Conservation (phyloP, 106 monocot genomes). For the Allium sativum region DNA sequence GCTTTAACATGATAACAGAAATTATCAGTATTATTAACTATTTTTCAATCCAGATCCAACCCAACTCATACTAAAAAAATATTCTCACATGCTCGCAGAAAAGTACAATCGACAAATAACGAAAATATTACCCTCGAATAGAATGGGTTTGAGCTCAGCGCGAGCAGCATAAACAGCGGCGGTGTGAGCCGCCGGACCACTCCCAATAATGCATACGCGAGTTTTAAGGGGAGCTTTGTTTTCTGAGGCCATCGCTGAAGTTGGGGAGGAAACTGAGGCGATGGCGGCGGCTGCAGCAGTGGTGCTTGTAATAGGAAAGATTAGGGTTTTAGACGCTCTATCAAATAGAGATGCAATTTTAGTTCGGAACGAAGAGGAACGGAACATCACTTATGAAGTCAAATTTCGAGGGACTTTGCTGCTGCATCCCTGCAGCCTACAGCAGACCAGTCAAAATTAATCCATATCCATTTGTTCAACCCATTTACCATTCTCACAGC, state of each 20-base stretch:
- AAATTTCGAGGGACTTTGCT: no score
- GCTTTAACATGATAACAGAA: no score
- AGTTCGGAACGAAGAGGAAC: neutral
- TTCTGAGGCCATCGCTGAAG: slow-evolving; percentile 1
- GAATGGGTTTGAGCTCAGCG: slow-evolving; percentile 73
- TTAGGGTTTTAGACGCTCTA: slow-evolving; percentile 4
- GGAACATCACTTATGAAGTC: no score
- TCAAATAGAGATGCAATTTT: slow-evolving; percentile 1
- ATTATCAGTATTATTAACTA: no score
- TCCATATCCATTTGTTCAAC: no score
- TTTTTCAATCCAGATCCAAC: no score
- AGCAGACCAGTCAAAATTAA: no score
- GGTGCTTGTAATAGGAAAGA: neutral
- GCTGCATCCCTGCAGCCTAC: no score
- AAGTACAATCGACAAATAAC: no score
- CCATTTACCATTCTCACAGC: no score
- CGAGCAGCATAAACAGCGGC: slow-evolving; percentile 90
- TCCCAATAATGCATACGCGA: slow-evolving; percentile 90
- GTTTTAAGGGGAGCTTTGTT: slow-evolving; percentile 19
- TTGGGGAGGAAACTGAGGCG: neutral
- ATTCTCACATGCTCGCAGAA: no score
- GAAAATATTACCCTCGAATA: slow-evolving; percentile 51
- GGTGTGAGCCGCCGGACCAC: slow-evolving; percentile 84
- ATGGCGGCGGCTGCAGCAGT: neutral
- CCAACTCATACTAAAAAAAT: no score